Base-by-base conservation (phyloP, 106 monocot species). In the Cymbidium sinense region DNA sequence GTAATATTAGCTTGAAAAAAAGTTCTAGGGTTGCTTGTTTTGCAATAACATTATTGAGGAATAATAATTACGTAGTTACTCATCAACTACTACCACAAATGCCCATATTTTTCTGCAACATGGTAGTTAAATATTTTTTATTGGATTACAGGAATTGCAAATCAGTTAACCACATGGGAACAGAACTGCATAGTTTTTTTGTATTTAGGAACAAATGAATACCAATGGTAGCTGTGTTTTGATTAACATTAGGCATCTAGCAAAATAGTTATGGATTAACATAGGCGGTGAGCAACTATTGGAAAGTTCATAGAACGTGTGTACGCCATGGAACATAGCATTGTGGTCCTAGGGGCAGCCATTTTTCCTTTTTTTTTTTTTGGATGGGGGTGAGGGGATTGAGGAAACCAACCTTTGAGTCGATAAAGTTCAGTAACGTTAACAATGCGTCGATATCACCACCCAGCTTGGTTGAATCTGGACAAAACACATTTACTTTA, bases 391-490 rank as follows among this genome's bases (percentile, higher is more conserved):
- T n/a, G n/a, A n/a, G 12, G 4, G 19, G 27, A 20, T n/a, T n/a
- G 30, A 71, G 8, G 8, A 71, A 71, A 71, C 71, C 4, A 39
- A 71, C 71, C 71, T 71, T 71, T 37, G 37, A 71, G 23, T 71
- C 71, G 0, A 35, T 37, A 71, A 71, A 37, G 71, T 37, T n/a
- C 71, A 39, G 21, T n/a, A 71, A 39, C 1, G 37, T n/a, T 20
- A 13, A 71, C 37, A 71, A 37, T 39, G 71, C 35, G 15, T 71
- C 71, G 20, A 71, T 15, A 71, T 71, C 71, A 39, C 71, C 71
- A 9, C 34, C n/a, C 20, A 71, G n/a, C 21, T 71, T 71, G 20
- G 20, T 36, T 71, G 37, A 71, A 71, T 71, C 71, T 71, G 71
- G 23, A 71, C 15, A 71, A 71, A 71, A 37, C 13, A 71, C 7